phyloP scores from a whole-genome alignment of 1,139 yeast species.

The Kluyveromyces marxianus region DNA sequence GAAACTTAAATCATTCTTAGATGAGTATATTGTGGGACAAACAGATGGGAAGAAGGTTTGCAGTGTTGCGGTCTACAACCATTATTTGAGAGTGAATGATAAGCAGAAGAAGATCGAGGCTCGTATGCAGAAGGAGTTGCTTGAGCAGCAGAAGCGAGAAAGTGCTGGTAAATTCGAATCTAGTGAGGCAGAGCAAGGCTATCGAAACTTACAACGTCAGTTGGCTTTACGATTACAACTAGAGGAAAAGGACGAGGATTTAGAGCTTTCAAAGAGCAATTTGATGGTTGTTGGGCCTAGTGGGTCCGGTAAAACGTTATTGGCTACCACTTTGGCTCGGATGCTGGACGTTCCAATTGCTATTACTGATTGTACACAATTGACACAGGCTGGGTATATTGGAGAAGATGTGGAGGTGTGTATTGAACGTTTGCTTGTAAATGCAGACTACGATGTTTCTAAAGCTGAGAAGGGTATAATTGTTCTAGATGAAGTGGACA shows the following conservation, averaged over 20 bases:
- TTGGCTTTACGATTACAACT: constrained; percentile 18
- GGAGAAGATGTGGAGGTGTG: constrained; percentile 53
- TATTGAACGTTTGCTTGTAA: constrained; percentile 40
- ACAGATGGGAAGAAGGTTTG: constrained; percentile 44
- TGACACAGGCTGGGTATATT: constrained; percentile 53
- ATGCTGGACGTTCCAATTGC: constrained; percentile 45
- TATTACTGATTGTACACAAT: constrained; percentile 47
- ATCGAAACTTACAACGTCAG: constrained; percentile 26
- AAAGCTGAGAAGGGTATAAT: constrained; percentile 46
- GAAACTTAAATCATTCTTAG: constrained; percentile 36
- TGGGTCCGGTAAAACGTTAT: constrained; percentile 48
- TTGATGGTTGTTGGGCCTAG: constrained; percentile 47
- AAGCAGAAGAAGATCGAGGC: constrained; percentile 24
- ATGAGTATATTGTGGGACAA: constrained; percentile 46
- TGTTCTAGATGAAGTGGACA: constrained; percentile 49
- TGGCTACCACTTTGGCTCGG: constrained; percentile 45
- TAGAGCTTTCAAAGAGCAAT: constrained; percentile 44
- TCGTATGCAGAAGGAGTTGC: constrained; percentile 14
- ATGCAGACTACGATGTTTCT: constrained; percentile 41
- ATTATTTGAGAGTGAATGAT: constrained; percentile 40
- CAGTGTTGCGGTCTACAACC: constrained; percentile 51
- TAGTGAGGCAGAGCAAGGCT: constrained; percentile 28
- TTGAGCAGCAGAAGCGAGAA: constrained; percentile 16
- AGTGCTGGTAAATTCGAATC: constrained; percentile 13
- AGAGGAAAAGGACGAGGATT: constrained; percentile 27